Conservation (phyloP, 208 protist genomes). For the Leptomonas seymouri region DNA sequence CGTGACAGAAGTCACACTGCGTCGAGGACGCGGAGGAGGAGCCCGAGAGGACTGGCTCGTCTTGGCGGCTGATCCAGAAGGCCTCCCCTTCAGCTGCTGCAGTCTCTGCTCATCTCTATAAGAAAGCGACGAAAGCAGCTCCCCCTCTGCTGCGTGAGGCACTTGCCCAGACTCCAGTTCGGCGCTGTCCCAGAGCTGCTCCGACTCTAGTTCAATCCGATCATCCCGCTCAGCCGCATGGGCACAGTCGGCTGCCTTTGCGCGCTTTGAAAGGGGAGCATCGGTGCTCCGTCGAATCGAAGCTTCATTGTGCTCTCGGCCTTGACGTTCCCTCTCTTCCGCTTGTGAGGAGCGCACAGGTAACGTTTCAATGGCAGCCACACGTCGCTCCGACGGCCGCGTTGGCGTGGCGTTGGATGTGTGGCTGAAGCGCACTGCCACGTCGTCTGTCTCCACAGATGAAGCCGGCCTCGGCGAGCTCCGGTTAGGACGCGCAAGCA, state of each 20-base stretch:
- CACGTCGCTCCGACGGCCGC: background rate
- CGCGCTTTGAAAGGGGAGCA: background rate
- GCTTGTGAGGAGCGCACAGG: background rate
- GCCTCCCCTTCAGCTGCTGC: background rate
- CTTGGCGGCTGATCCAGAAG: background rate
- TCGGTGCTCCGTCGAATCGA: background rate
- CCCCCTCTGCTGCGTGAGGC: too few species aligned
- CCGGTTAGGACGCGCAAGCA: constrained; percentile 5
- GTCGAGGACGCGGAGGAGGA: constrained; percentile 3
- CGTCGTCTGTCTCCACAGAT: background rate
- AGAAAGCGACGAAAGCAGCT: too few species aligned
- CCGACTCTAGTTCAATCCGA: constrained; percentile 10
- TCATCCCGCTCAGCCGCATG: background rate
- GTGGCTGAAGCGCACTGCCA: background rate
- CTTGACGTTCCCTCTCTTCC: background rate
- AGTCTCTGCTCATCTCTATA: too few species aligned
- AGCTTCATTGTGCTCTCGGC: background rate
- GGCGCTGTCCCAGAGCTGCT: constrained; percentile 13
- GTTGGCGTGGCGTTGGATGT: background rate
- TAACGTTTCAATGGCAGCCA: background rate
- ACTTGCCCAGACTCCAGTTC: background rate
- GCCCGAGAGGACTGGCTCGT: background rate
- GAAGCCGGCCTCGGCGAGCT: constrained; percentile 6
- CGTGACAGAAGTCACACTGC: background rate
- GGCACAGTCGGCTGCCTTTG: background rate